Percentiles rank a stretch among this genome's conserved stretches.
Conservation (phyloP, 2,329 filamentous ascomycete species). For the Tolypocladium tropicale region DNA sequence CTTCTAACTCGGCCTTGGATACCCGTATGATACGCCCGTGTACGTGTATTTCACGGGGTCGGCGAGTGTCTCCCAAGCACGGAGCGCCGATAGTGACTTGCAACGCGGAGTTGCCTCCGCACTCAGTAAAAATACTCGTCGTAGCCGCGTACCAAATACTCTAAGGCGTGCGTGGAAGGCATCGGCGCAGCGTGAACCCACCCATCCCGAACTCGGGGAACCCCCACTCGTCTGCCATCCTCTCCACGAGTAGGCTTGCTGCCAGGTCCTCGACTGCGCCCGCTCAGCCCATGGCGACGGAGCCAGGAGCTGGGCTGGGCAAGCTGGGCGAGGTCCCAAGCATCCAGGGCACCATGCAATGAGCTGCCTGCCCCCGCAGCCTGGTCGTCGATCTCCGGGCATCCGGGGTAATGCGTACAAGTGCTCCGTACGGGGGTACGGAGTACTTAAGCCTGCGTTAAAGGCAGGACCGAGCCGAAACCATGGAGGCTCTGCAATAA, state of each 20-base stretch:
- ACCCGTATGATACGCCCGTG: too few species aligned
- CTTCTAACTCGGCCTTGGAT: not conserved
- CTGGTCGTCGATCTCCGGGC: not conserved
- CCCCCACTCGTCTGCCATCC: not conserved
- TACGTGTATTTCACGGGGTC: too few species aligned
- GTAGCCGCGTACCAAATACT: too few species aligned
- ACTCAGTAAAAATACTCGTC: too few species aligned
- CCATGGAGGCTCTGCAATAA: not conserved
- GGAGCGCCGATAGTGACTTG: too few species aligned
- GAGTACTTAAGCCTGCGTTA: not conserved
- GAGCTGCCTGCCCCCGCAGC: not conserved
- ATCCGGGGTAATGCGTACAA: not conserved
- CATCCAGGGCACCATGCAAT: not conserved
- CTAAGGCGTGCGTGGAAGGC: not conserved
- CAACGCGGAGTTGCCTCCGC: not conserved
- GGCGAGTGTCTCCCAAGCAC: too few species aligned
- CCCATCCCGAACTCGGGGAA: not conserved
- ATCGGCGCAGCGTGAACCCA: not conserved
- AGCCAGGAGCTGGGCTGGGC: too few species aligned
- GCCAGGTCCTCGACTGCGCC: not conserved
- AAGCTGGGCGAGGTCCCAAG: not conserved
- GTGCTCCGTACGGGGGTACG: not conserved
- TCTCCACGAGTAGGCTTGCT: not conserved
- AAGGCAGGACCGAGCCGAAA: not conserved
- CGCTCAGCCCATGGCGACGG: too few species aligned